phyloP scores from a whole-genome alignment of 1,139 yeast genomes.

The Scheffersomyces parashehatae region DNA sequence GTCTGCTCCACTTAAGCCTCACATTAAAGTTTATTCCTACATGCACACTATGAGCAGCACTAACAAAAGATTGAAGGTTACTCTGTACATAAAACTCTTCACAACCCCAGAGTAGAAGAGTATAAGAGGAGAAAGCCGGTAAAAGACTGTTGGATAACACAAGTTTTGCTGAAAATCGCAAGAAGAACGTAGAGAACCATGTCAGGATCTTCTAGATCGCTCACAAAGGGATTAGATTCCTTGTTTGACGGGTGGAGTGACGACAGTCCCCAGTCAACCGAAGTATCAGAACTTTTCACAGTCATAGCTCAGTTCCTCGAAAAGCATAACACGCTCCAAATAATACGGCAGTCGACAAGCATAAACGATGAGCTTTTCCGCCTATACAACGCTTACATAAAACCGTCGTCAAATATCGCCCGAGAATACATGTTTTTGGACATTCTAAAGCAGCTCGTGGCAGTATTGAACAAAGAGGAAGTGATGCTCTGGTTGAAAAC shows the following conservation, averaged over 20 bases:
- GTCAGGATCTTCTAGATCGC: slow-evolving; percentile 37
- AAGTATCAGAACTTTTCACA: slow-evolving; percentile 15
- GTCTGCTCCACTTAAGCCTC: too few relatives aligned
- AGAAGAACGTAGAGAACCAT: slow-evolving; percentile 8
- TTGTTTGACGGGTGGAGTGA: slow-evolving; percentile 32
- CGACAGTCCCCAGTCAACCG: slow-evolving; percentile 8
- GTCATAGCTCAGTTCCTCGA: slow-evolving; percentile 28
- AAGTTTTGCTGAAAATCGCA: too few relatives aligned
- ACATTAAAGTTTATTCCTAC: not conserved
- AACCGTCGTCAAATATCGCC: slow-evolving; percentile 27
- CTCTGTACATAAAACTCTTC: not conserved
- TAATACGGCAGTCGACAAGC: slow-evolving; percentile 33
- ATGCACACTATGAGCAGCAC: not conserved
- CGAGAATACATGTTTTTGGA: slow-evolving; percentile 50
- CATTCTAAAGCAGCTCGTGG: slow-evolving; percentile 40
- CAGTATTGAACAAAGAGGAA: slow-evolving; percentile 40
- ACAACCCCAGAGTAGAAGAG: too few relatives aligned
- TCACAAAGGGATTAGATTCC: slow-evolving; percentile 30
- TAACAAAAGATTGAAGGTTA: not conserved
- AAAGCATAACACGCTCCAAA: slow-evolving; percentile 41
- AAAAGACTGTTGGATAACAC: too few relatives aligned
- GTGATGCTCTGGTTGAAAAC: slow-evolving; percentile 53
- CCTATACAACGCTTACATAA: slow-evolving; percentile 42
- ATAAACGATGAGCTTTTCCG: slow-evolving; percentile 52
- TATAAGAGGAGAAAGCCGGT: too few relatives aligned